phyloP scores from a whole-genome alignment of 75 land plant genomes.

The Cunninghamia lanceolata region DNA sequence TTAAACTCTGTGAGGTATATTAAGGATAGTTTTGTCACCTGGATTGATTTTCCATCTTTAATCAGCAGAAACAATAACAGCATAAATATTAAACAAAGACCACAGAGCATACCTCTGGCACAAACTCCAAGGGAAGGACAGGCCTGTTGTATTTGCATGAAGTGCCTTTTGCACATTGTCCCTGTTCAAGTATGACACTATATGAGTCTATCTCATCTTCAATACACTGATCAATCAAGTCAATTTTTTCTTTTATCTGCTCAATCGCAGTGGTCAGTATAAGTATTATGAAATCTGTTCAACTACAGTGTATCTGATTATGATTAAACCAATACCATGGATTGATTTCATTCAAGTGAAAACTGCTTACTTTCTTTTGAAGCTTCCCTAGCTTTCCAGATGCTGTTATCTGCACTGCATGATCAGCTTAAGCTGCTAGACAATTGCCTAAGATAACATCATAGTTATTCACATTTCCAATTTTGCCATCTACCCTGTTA shows the following conservation, averaged over 20 bases:
- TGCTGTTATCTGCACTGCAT: not conserved
- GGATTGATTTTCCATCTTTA: not conserved
- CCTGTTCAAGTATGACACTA: conserved; percentile 34
- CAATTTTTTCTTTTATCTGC: not conserved
- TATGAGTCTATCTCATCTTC: not conserved
- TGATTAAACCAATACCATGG: not conserved
- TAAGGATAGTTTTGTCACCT: not conserved
- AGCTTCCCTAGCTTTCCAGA: not conserved
- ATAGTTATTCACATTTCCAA: conserved; percentile 5
- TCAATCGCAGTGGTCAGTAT: not conserved
- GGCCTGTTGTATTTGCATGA: conserved; percentile 32
- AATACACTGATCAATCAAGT: conserved; percentile 24
- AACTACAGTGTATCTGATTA: not conserved
- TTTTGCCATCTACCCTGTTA: not conserved
- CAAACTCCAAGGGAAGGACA: not conserved
- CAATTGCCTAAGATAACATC: conserved; percentile 16
- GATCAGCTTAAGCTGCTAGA: not conserved
- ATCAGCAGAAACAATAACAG: not conserved
- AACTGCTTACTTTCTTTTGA: conserved; percentile 7
- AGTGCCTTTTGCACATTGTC: conserved; percentile 34
- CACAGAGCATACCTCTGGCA: not conserved
- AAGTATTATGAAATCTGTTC: not conserved
- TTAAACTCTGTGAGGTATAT: not conserved
- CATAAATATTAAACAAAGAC: not conserved
- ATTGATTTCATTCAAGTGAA: not conserved